Conservation (phyloP, 805 yeast genomes). For the Torulaspora indica region DNA sequence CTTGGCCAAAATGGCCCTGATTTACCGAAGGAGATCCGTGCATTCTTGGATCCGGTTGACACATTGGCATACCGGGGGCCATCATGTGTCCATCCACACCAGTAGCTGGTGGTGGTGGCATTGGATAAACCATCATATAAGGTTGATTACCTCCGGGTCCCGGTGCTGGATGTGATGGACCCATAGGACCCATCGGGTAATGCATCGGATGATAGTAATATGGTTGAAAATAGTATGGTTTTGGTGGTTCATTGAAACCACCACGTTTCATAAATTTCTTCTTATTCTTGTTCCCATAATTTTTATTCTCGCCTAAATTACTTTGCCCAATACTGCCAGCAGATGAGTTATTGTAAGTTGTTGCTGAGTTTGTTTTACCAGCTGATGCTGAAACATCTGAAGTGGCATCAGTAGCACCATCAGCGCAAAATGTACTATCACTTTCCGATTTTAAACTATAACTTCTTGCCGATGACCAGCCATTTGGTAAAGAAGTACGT, state of each 20-base stretch:
- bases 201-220: constrained; percentile 33
- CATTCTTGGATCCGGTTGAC: constrained; percentile 13
- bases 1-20: constrained; percentile 16
- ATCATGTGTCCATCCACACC: constrained; percentile 22
- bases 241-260: constrained; percentile 19
- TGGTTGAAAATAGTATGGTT: constrained; percentile 27
- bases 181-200: constrained; percentile 28
- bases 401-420: constrained; percentile 20
- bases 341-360: constrained; percentile 29
- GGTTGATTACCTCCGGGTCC: constrained; percentile 22
- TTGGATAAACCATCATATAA: constrained; percentile 33
- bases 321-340: constrained; percentile 28
- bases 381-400: constrained; percentile 28
- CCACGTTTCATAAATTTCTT: constrained; percentile 16
- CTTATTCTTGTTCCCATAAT: constrained; percentile 5
- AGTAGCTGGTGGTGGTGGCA: constrained; percentile 31
- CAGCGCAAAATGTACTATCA: constrained; percentile 14
- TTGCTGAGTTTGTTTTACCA: constrained; percentile 20
- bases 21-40: constrained; percentile 13
- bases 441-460: constrained; percentile 14
- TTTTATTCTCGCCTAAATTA: constrained; percentile 6
- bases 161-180: constrained; percentile 20
- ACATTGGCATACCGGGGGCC: constrained; percentile 18
- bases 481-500: constrained; percentile 24
- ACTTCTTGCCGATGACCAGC: constrained; percentile 17